Conservation (phyloP, 1,139 yeast species). For the Eremothecium coryli region DNA sequence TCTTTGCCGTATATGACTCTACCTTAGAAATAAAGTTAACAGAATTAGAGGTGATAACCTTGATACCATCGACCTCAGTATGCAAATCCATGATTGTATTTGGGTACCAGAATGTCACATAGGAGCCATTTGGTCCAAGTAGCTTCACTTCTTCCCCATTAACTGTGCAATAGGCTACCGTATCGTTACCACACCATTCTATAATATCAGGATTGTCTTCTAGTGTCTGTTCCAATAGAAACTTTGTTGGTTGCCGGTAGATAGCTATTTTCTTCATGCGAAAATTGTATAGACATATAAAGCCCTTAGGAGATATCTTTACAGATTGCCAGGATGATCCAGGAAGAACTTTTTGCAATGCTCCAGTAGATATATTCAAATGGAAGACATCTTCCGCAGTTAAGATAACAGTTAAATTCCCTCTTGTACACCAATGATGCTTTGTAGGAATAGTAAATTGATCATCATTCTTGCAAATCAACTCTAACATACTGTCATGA, state of each 20-base stretch:
- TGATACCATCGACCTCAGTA: constrained; percentile 64
- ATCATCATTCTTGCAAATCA: constrained; percentile 17
- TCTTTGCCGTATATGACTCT: constrained; percentile 44
- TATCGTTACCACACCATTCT: constrained; percentile 84
- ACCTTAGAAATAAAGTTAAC: constrained; percentile 65
- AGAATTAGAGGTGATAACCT: constrained; percentile 48
- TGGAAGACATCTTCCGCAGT: constrained; percentile 19
- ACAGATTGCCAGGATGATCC: constrained; percentile 51
- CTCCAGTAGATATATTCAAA: constrained; percentile 10
- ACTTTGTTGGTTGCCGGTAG: constrained; percentile 42
- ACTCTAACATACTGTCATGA: constrained; percentile 11
- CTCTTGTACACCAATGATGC: constrained; percentile 24
- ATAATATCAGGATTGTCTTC: constrained; percentile 39
- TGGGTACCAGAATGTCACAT: constrained; percentile 36
- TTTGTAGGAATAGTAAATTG: constrained; percentile 23
- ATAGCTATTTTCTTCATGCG: constrained; percentile 42
- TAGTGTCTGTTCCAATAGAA: constrained; percentile 41
- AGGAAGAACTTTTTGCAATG: constrained; percentile 19
- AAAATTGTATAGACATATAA: constrained; percentile 48
- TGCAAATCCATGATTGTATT: constrained; percentile 34
- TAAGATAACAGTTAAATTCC: constrained; percentile 16
- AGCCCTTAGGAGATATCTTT: constrained; percentile 50
- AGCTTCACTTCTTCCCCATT: constrained; percentile 57
- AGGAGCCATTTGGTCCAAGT: constrained; percentile 61
- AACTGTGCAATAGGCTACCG: constrained; percentile 45